phyloP scores from a whole-genome alignment of 2,329 filamentous ascomycete genomes.

The Aspergillus unguis region DNA sequence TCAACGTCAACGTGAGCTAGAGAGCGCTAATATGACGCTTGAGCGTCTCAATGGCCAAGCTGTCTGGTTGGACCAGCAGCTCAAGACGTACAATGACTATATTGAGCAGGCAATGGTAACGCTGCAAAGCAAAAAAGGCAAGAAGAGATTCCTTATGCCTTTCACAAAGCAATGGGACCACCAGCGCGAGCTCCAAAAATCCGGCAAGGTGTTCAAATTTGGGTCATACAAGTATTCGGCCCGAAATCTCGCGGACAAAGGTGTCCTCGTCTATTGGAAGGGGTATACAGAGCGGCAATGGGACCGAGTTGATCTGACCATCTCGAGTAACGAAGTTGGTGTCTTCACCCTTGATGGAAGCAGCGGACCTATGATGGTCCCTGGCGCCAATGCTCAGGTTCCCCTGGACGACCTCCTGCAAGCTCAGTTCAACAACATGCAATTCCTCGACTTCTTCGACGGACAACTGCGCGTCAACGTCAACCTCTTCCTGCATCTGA shows the following conservation, averaged over 20 bases:
- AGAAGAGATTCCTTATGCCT: constrained; percentile 88
- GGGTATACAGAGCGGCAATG: constrained; percentile 79
- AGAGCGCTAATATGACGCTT: constrained; percentile 53
- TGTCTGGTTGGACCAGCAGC: constrained; percentile 86
- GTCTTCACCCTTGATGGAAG: constrained; percentile 90
- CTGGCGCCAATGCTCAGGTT: constrained; percentile 82
- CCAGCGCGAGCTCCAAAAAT: constrained; percentile 88
- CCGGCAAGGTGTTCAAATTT: constrained; percentile 92
- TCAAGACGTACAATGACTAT: constrained; percentile 98
- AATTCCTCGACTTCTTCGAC: constrained; percentile 94
- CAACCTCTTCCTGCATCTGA: constrained; percentile 89
- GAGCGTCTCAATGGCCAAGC: constrained; percentile 60
- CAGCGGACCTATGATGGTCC: constrained; percentile 90
- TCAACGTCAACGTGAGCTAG: constrained; percentile 85
- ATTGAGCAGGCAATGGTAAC: constrained; percentile 98
- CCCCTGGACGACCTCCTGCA: constrained; percentile 91
- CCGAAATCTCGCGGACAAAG: constrained; percentile 83
- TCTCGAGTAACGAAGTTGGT: constrained; percentile 89
- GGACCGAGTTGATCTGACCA: constrained; percentile 90
- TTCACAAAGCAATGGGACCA: constrained; percentile 99
- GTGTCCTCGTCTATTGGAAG: constrained; percentile 87
- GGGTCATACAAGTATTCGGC: constrained; percentile 97
- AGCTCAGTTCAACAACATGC: constrained; percentile 94
- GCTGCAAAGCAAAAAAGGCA: constrained; percentile 92
- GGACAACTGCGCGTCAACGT: constrained; percentile 86